phyloP scores from a whole-genome alignment of 2,329 filamentous ascomycete genomes.

The Pseudogymnoascus sp. region DNA sequence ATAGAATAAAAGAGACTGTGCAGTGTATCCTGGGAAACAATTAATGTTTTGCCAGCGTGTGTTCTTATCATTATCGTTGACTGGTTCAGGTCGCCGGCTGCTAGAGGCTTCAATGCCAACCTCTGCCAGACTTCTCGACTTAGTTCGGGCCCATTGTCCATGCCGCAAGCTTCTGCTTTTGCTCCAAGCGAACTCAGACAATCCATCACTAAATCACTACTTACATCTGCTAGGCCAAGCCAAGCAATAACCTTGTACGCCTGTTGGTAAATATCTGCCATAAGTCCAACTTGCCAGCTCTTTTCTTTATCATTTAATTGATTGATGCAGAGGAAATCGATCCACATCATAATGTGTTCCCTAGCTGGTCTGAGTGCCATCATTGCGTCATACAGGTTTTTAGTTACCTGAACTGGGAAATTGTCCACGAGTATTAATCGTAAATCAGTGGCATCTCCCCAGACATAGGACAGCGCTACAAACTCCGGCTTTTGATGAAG shows the following conservation, averaged over 20 bases:
- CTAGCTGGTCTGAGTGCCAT: slow-evolving; percentile 8
- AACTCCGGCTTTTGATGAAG: slow-evolving; percentile 13
- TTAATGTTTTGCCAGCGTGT: slow-evolving; percentile 11
- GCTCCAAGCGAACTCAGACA: slow-evolving; percentile 12
- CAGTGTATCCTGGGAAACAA: slow-evolving; percentile 8
- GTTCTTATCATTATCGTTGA: slow-evolving; percentile 6
- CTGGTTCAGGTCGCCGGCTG: slow-evolving; percentile 2
- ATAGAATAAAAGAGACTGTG: slow-evolving; percentile 14
- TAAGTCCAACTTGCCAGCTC: slow-evolving; percentile 15
- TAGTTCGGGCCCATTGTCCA: slow-evolving; percentile 11
- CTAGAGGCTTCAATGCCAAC: slow-evolving; percentile 10
- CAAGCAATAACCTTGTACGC: slow-evolving; percentile 13
- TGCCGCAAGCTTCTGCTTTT: slow-evolving; percentile 13
- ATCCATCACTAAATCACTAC: slow-evolving; percentile 7
- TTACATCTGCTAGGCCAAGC: slow-evolving; percentile 14
- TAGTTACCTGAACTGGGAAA: slow-evolving; percentile 13
- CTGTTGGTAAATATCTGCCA: slow-evolving; percentile 12
- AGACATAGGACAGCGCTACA: slow-evolving; percentile 15
- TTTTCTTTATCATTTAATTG: slow-evolving; percentile 13
- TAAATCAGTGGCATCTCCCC: slow-evolving; percentile 8
- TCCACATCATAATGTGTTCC: slow-evolving; percentile 13
- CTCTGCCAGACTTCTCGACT: slow-evolving; percentile 12
- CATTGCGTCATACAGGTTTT: slow-evolving; percentile 15
- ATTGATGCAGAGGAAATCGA: slow-evolving; percentile 17
- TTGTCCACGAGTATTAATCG: slow-evolving; percentile 12